These are phyloP conservation scores for Talaromyces sp. DNA, from an alignment of 2,329 filamentous ascomycete genomes.

Conservation along the genomic window DNA sequence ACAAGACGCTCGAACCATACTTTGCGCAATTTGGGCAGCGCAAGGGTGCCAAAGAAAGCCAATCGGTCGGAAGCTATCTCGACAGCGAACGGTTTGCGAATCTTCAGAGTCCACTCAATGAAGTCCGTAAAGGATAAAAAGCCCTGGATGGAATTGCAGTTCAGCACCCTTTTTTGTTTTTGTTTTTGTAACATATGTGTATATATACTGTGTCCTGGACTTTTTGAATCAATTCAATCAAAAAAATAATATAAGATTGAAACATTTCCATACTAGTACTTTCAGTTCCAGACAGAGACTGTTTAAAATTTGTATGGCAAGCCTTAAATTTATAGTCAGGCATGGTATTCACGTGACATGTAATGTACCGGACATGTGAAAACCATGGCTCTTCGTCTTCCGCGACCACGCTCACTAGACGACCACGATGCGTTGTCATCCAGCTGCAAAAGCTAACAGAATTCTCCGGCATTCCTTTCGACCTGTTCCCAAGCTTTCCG, in stretches of 20 bases:
- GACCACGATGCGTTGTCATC: neutral
- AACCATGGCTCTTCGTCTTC: neutral
- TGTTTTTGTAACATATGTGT: neutral
- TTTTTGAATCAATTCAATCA: neutral
- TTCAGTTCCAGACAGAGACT: neutral
- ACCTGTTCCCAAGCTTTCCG: neutral
- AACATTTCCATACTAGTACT: neutral
- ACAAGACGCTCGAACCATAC: conserved; percentile 36
- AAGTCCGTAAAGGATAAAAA: conserved; percentile 24
- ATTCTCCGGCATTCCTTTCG: neutral
- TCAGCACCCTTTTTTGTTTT: neutral
- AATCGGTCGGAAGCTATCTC: conserved; percentile 31
- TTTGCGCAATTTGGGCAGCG: conserved; percentile 39
- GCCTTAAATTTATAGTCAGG: neutral
- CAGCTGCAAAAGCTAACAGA: neutral
- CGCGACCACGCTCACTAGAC: neutral
- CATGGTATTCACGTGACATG: neutral
- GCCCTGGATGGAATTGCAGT: neutral
- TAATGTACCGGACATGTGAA: neutral
- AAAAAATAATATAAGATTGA: neutral
- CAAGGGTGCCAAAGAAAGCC: conserved; percentile 23
- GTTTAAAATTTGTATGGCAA: neutral
- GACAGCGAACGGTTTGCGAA: conserved; percentile 34
- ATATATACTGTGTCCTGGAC: neutral
- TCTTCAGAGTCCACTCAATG: conserved; percentile 30